phyloP scores from a whole-genome alignment of 2,329 filamentous ascomycete species.

The Escovopsis weberi region DNA sequence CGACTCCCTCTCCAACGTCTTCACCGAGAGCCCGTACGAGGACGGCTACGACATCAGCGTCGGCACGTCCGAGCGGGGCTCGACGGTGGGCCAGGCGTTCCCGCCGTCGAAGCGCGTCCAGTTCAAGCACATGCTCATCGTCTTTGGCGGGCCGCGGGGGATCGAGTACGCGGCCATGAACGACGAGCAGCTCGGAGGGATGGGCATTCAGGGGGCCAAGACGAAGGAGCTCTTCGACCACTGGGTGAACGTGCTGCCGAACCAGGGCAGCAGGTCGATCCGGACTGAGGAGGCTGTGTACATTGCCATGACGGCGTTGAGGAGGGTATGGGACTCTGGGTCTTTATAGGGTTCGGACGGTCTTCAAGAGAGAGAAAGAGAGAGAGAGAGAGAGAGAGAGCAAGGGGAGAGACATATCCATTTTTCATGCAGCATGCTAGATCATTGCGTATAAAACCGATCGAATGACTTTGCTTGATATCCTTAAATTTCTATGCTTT shows the following conservation, averaged over 20 bases:
- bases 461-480: too few relatives aligned
- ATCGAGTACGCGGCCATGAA: constrained; percentile 61
- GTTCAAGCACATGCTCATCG: constrained; percentile 61
- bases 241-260: constrained; percentile 70
- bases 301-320: constrained; percentile 57
- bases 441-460: too few relatives aligned
- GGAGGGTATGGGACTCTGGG: constrained; percentile 34
- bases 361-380: too few relatives aligned
- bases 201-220: constrained; percentile 48
- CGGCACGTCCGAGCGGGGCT: constrained; percentile 68
- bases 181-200: constrained; percentile 37
- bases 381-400: too few relatives aligned
- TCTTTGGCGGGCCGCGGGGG: constrained; percentile 70
- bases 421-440: too few relatives aligned
- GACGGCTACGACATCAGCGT: constrained; percentile 72
- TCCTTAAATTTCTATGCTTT: too few relatives aligned
- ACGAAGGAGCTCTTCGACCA: constrained; percentile 64
- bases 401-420: too few relatives aligned
- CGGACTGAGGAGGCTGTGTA: constrained; percentile 73
- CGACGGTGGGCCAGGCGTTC: constrained; percentile 32
- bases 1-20: constrained; percentile 52
- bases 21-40: constrained; percentile 61
- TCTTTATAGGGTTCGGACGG: too few relatives aligned
- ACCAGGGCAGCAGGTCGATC: constrained; percentile 70
- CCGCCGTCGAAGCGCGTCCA: constrained; percentile 24